Evolutionary conservation across 1,139 yeast species (phyloP).

Genomic region (Saccharomyces hybrid): DNA sequence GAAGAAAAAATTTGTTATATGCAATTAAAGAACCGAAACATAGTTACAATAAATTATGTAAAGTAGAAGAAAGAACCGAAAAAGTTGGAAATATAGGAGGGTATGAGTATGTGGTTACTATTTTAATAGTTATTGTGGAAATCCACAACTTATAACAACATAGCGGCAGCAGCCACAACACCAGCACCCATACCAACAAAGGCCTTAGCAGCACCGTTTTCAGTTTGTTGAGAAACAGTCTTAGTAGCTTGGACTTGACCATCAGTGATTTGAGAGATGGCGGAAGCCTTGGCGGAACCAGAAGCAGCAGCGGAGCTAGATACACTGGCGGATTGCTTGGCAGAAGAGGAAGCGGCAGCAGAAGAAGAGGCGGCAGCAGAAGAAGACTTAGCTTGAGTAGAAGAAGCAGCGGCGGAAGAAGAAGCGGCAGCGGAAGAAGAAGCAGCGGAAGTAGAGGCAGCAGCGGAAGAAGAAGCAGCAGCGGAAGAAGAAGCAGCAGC

Average conservation of each 20-base stretch:
- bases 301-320: conserved; percentile 6
- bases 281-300: too few relatives aligned
- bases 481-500: conserved; percentile 7
- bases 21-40: background rate
- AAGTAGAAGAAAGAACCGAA: background rate
- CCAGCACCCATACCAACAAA: too few relatives aligned
- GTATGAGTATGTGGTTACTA: background rate
- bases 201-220: too few relatives aligned
- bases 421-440: conserved; percentile 11
- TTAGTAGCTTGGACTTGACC: too few relatives aligned
- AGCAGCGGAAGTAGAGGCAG: conserved; percentile 8
- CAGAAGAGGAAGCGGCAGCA: conserved; percentile 11
- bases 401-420: conserved; percentile 15
- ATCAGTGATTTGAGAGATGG: too few relatives aligned
- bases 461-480: conserved; percentile 3
- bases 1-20: background rate
- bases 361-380: too few relatives aligned
- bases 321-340: conserved; percentile 2
- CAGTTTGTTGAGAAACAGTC: too few relatives aligned
- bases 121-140: background rate
- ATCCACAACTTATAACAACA: background rate
- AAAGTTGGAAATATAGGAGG: background rate
- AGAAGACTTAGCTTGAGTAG: too few relatives aligned
- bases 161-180: too few relatives aligned
- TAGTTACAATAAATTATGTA: background rate